These are phyloP conservation scores for Wickerhamiella nectarea DNA, from an alignment of 805 yeast genomes.

Conservation along the genomic window DNA sequence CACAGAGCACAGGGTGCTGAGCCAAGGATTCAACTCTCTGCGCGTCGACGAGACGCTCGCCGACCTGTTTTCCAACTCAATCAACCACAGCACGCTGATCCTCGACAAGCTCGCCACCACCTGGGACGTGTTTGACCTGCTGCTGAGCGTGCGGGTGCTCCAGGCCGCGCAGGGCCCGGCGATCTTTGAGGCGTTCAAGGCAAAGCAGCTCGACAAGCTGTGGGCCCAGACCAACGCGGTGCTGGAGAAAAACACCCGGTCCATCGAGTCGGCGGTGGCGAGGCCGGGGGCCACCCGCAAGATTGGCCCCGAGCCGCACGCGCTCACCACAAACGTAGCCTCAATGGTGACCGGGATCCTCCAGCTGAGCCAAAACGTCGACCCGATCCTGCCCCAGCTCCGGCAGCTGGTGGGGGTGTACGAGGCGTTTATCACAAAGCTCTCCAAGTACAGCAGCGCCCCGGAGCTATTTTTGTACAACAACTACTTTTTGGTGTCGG, in stretches of 20 bases:
- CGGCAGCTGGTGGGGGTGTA: constrained; percentile 62
- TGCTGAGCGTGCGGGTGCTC: constrained; percentile 53
- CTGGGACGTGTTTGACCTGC: constrained; percentile 67
- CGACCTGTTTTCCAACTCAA: constrained; percentile 40
- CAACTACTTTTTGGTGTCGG: constrained; percentile 51
- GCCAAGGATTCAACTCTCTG: constrained; percentile 15
- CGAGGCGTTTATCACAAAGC: constrained; percentile 62
- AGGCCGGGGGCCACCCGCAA: constrained; percentile 20
- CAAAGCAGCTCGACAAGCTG: constrained; percentile 46
- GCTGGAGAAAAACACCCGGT: constrained; percentile 65
- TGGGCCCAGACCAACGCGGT: constrained; percentile 82
- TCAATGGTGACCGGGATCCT: constrained; percentile 57
- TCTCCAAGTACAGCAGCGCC: constrained; percentile 36
- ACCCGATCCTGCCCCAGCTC: constrained; percentile 62
- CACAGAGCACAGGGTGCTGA: constrained; percentile 11
- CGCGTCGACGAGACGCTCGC: constrained; percentile 25
- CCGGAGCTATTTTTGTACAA: constrained; percentile 61
- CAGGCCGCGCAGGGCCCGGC: constrained; percentile 35
- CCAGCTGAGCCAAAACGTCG: constrained; percentile 38
- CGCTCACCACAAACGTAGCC: constrained; percentile 68
- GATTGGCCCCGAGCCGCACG: constrained; percentile 33
- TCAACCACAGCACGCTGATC: constrained; percentile 36
- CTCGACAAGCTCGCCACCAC: constrained; percentile 31
- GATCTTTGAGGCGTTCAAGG: constrained; percentile 54
- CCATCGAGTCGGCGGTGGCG: constrained; percentile 41